Percentiles rank a stretch among this genome's conserved stretches.
Conservation (phyloP, 2,329 filamentous ascomycete species). For the Epichloe gansuensis region DNA sequence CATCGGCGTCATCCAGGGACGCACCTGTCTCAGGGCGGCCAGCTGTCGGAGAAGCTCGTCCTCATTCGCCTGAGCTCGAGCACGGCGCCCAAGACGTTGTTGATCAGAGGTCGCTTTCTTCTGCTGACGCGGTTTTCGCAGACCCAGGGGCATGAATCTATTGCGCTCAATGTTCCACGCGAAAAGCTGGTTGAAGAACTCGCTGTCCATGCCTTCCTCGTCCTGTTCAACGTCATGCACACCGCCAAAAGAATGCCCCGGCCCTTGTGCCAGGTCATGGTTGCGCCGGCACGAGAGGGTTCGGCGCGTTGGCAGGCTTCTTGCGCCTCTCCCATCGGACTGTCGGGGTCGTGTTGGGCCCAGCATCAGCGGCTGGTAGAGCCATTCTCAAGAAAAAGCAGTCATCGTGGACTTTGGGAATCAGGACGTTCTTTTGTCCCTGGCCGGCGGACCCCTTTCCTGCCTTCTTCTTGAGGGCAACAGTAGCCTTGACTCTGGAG, state of each 20-base stretch:
- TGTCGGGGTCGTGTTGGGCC: conserved; percentile 51
- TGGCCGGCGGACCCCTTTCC: conserved; percentile 44
- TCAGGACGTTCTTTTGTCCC: conserved; percentile 59
- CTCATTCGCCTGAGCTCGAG: conserved; percentile 79
- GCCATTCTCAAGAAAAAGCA: conserved; percentile 84
- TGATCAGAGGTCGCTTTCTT: conserved; percentile 43
- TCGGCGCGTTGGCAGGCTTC: conserved; percentile 79
- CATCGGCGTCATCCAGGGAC: conserved; percentile 41
- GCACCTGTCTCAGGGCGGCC: conserved; percentile 68
- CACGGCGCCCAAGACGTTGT: conserved; percentile 47
- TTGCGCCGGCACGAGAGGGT: conserved; percentile 71
- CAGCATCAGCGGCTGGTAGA: conserved; percentile 55
- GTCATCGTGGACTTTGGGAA: conserved; percentile 86
- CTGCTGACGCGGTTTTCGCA: conserved; percentile 61
- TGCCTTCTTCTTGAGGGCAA: conserved; percentile 45
- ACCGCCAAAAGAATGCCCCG: conserved; percentile 88
- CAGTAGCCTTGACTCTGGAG: conserved; percentile 70
- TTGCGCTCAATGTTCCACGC: conserved; percentile 95
- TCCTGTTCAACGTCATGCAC: conserved; percentile 87
- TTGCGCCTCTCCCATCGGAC: conserved; percentile 91
- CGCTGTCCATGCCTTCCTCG: conserved; percentile 91
- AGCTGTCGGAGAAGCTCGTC: conserved; percentile 82
- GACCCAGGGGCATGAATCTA: conserved; percentile 72
- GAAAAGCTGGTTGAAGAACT: conserved; percentile 88
- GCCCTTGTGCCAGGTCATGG: conserved; percentile 90